phyloP scores from a whole-genome alignment of 768 basidiomycete species.

The Kwoniella heveanensis region DNA sequence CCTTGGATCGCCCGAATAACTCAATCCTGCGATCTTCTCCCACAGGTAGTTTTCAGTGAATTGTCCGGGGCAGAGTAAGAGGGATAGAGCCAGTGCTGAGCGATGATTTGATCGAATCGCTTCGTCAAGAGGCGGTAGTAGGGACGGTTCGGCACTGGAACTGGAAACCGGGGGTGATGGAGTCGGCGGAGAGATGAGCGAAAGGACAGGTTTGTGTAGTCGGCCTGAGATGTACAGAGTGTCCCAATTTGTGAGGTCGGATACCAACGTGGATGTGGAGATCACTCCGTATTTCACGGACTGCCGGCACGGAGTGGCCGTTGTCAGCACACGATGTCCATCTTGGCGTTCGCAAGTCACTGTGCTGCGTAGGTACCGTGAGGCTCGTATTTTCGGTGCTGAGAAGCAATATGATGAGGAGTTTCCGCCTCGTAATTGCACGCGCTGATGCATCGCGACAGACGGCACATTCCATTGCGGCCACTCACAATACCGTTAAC shows the following conservation, averaged over 20 bases:
- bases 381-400: too few species aligned
- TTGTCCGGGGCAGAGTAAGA: constrained; percentile 71
- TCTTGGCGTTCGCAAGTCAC: too few species aligned
- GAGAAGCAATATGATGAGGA: too few species aligned
- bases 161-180: background rate
- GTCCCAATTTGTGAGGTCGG: constrained; percentile 89
- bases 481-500: constrained; percentile 76
- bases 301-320: constrained; percentile 57
- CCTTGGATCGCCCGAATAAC: constrained; percentile 75
- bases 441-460: too few species aligned
- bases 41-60: constrained; percentile 84
- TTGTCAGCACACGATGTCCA: too few species aligned
- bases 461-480: too few species aligned
- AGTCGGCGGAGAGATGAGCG: background rate
- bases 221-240: constrained; percentile 90
- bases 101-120: constrained; percentile 92
- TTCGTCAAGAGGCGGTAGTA: constrained; percentile 61
- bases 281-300: constrained; percentile 96
- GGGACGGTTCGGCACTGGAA: constrained; percentile 54
- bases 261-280: constrained; percentile 82
- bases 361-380: too few species aligned
- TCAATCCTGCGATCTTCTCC: constrained; percentile 78
- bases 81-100: constrained; percentile 84
- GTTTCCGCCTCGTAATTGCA: too few species aligned
- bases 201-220: constrained; percentile 83